Base-by-base conservation (phyloP, 2,329 filamentous ascomycete species). In the Aspergillus pseudoviridinutans region DNA sequence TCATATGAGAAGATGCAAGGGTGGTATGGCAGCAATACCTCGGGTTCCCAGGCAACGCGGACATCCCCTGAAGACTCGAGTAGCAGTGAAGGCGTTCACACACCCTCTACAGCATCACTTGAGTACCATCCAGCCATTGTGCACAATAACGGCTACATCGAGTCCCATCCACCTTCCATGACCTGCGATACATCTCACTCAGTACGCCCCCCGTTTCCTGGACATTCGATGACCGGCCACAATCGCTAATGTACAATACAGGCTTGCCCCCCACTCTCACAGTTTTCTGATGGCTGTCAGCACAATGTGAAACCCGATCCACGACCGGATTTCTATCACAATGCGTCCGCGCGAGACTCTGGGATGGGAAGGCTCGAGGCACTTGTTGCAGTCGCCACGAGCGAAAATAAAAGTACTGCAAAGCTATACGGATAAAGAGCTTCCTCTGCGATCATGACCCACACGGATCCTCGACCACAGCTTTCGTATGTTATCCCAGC, bases 81-180 rank as follows among this genome's bases (percentile, higher is more conserved):
- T 61, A 80, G 77, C 64, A 79, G 77, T 55, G 78, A 80, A 58
- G 77, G 76, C 17, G 76, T 80, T 1, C 73, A 77, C 7, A 80
- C 78, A 25, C 78, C 78, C 4, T 78, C 77, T 7, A 78, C 75
- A 27, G 73, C 78, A 12, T 74, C 75, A n/a, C 69, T 77, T 28
- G 78, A 80, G 55, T 78, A 79, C 55, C 75, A 80, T 58, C 78
- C 78, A 9, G 76, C 78, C 22, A 80, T 80, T 60, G 74, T 80
- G 57, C 75, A 78, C 52, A 78, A 76, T 65, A 78, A 76, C 62
- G 77, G 77, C 50, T 79, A 74, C 60, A 75, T 79, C 61, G 78
- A 80, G 61, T 68, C 74, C 27, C 72, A 76, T 57, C 72, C 76
- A 53, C 66, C 71, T 35, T 66, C 69, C 6, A 61, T 73, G 14